These are phyloP conservation scores for Murraya paniculata DNA, from an alignment of 345 rosid species.

Conservation along the genomic window DNA sequence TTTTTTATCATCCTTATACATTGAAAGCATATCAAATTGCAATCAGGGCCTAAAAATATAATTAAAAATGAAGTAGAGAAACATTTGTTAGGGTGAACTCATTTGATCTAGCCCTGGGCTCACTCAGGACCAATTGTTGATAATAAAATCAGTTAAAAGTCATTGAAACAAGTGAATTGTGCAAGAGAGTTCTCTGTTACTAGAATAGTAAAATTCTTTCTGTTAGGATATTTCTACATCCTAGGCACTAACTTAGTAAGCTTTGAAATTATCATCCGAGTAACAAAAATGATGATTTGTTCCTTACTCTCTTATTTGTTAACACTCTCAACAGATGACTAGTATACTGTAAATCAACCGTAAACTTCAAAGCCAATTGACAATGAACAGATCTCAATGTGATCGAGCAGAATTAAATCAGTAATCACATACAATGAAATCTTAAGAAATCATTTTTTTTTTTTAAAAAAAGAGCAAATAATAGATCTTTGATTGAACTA, in stretches of 20 bases:
- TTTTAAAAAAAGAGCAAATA: background rate
- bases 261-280: background rate
- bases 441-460: background rate
- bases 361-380: background rate
- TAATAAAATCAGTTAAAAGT: background rate
- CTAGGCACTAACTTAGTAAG: background rate
- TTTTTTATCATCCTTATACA: background rate
- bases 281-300: background rate
- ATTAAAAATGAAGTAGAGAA: background rate
- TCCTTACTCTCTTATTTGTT: background rate
- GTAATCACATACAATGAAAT: background rate
- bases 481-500: constrained; percentile 14
- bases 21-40: background rate
- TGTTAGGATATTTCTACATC: background rate
- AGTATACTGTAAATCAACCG: background rate
- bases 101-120: background rate
- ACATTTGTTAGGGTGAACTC: background rate
- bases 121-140: background rate
- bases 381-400: background rate
- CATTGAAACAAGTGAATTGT: background rate
- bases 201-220: background rate
- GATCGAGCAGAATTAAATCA: background rate
- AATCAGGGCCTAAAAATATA: background rate
- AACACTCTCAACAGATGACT: background rate
- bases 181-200: background rate